These are phyloP conservation scores for Cladophialophora bantiana DNA, from an alignment of 2,329 filamentous ascomycete species.

Conservation along the genomic window DNA sequence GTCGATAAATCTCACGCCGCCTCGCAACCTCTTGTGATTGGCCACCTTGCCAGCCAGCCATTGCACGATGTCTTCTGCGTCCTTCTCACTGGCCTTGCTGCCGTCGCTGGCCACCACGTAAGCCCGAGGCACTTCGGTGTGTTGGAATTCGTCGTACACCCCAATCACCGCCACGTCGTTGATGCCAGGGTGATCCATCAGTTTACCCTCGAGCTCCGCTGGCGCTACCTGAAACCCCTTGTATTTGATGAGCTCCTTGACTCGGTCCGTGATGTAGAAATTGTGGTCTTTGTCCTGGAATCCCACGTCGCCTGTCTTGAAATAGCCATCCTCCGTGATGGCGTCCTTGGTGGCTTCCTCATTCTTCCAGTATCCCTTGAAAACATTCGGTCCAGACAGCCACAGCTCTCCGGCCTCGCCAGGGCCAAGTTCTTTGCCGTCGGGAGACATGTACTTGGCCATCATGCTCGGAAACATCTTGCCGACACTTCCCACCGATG, in stretches of 20 bases:
- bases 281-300: slow-evolving; percentile 77
- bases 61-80: slow-evolving; percentile 47
- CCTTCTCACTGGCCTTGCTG: slow-evolving; percentile 50
- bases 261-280: slow-evolving; percentile 88
- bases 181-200: slow-evolving; percentile 53
- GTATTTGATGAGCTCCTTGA: slow-evolving; percentile 67
- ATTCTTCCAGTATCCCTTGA: slow-evolving; percentile 69
- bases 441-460: slow-evolving; percentile 75
- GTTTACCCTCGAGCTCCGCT: slow-evolving; percentile 56
- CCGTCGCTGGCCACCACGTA: slow-evolving; percentile 56
- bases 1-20: slow-evolving; percentile 47
- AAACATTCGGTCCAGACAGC: slow-evolving; percentile 69
- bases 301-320: slow-evolving; percentile 89
- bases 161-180: slow-evolving; percentile 58
- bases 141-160: slow-evolving; percentile 44
- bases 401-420: slow-evolving; percentile 73
- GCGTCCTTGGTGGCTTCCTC: slow-evolving; percentile 63
- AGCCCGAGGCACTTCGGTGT: slow-evolving; percentile 53
- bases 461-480: slow-evolving; percentile 78
- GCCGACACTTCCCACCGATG: slow-evolving; percentile 79
- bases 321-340: slow-evolving; percentile 73
- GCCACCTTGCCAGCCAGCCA: slow-evolving; percentile 44
- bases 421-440: slow-evolving; percentile 65
- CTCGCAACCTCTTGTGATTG: slow-evolving; percentile 47
- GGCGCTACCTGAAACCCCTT: slow-evolving; percentile 60